Percentiles rank a stretch among this genome's conserved stretches.
Conservation (phyloP, 805 yeast genomes). For the Alloascoidea africana region DNA sequence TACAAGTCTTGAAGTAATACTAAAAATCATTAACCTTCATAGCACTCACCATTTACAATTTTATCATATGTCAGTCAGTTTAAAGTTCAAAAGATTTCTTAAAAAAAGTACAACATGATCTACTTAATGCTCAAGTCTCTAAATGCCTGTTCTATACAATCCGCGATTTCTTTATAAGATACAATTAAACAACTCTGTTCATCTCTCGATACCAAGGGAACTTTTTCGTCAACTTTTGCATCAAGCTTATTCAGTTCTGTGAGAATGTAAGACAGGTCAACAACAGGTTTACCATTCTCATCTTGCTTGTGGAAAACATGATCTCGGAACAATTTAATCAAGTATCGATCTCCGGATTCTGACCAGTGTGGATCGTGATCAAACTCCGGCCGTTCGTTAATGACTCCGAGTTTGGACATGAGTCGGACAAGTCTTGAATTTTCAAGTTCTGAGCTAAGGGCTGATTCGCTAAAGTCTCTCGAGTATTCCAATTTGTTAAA, state of each 20-base stretch:
- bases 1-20: too few species aligned
- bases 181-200: slow-evolving; percentile 77
- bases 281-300: slow-evolving; percentile 58
- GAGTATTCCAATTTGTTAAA: slow-evolving; percentile 34
- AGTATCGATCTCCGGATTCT: slow-evolving; percentile 62
- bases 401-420: slow-evolving; percentile 64
- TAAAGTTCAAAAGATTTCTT: too few species aligned
- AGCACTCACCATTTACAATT: too few species aligned
- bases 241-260: slow-evolving; percentile 76
- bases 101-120: too few species aligned
- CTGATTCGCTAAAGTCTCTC: slow-evolving; percentile 44
- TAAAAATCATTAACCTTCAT: too few species aligned
- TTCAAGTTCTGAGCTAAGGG: slow-evolving; percentile 61
- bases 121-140: slow-evolving; percentile 32
- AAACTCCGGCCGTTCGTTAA: slow-evolving; percentile 59
- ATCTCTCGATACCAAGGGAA: slow-evolving; percentile 70
- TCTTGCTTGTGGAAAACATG: slow-evolving; percentile 77
- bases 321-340: slow-evolving; percentile 63
- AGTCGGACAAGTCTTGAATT: slow-evolving; percentile 78
- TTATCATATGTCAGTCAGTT: too few species aligned
- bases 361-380: slow-evolving; percentile 44
- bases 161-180: slow-evolving; percentile 65
- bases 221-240: slow-evolving; percentile 76
- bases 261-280: slow-evolving; percentile 74
- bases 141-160: slow-evolving; percentile 54